Percentiles rank a stretch among this genome's conserved stretches.
phyloP scores from a whole-genome alignment of 2,329 filamentous ascomycete species.

The Lomentospora prolificans region DNA sequence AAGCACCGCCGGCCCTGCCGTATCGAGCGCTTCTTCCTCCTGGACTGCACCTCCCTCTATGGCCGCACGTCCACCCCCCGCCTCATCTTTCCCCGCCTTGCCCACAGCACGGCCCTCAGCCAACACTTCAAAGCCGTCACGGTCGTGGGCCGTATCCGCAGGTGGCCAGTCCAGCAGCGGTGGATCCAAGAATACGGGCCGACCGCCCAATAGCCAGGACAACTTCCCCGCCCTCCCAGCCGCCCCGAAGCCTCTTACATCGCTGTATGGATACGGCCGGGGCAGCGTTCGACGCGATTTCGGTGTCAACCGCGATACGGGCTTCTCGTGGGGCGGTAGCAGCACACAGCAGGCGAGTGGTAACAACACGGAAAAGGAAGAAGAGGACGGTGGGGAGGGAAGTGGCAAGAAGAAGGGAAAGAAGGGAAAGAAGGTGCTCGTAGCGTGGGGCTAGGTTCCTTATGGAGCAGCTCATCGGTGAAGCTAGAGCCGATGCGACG shows the following conservation, averaged over 20 bases:
- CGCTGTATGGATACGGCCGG: slow-evolving; percentile 51
- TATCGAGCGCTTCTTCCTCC: slow-evolving; percentile 14
- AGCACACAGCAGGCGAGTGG: slow-evolving; percentile 16
- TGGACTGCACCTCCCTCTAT: slow-evolving; percentile 16
- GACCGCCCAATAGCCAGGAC: slow-evolving; percentile 33
- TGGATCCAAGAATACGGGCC: slow-evolving; percentile 13
- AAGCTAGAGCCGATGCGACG: no score
- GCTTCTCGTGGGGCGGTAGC: slow-evolving; percentile 41
- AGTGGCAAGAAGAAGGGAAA: slow-evolving; percentile 45
- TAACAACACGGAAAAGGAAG: slow-evolving; percentile 17
- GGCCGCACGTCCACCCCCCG: slow-evolving; percentile 13
- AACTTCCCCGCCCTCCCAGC: slow-evolving; percentile 76
- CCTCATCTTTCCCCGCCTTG: slow-evolving; percentile 35
- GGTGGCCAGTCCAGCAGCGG: slow-evolving; percentile 8
- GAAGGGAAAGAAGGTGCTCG: slow-evolving; percentile 52
- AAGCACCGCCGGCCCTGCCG: slow-evolving; percentile 17
- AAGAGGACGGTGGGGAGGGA: slow-evolving; percentile 18
- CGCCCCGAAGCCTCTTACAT: slow-evolving; percentile 58
- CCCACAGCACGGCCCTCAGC: slow-evolving; percentile 16
- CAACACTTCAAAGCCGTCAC: background rate
- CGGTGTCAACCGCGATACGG: slow-evolving; percentile 32
- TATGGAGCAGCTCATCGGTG: no score
- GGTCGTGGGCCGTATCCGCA: slow-evolving; percentile 15
- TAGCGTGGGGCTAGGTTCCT: slow-evolving; percentile 51
- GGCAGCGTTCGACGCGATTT: slow-evolving; percentile 46